These are phyloP conservation scores for Colletotrichum brevisporum DNA, from an alignment of 2,329 filamentous ascomycete species.

Conservation along the genomic window DNA sequence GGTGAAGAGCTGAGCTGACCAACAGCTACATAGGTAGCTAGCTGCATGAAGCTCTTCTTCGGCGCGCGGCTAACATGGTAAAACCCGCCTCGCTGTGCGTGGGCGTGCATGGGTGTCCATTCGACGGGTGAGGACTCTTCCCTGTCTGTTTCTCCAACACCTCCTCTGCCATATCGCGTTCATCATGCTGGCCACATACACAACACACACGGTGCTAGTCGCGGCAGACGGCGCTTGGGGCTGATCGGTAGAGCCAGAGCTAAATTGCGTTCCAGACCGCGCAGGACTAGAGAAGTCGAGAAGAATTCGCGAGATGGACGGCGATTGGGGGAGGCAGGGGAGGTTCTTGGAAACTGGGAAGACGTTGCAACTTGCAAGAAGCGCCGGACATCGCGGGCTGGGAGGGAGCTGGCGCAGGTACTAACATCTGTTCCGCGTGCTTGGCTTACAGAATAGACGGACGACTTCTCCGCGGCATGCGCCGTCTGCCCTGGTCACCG, in stretches of 20 bases:
- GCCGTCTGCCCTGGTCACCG: not conserved
- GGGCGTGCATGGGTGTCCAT: too few species aligned
- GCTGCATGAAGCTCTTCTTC: not conserved
- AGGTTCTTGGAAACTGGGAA: not conserved
- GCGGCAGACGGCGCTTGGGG: constrained; percentile 17
- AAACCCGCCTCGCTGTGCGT: not conserved
- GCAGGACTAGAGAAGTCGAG: not conserved
- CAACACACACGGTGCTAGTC: too few species aligned
- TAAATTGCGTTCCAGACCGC: constrained; percentile 24
- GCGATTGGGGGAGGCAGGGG: not conserved
- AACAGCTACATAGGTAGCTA: not conserved
- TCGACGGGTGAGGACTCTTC: not conserved
- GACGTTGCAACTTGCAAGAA: constrained; percentile 7
- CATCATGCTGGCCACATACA: not conserved
- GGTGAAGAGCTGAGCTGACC: too few species aligned
- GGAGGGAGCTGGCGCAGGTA: not conserved
- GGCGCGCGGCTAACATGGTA: constrained; percentile 10
- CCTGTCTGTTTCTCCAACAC: not conserved
- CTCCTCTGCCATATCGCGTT: not conserved
- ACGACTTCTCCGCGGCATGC: constrained; percentile 29
- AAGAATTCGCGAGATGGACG: too few species aligned
- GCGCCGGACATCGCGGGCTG: not conserved
- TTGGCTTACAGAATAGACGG: not conserved
- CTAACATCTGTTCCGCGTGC: not conserved
- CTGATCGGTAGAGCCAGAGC: constrained; percentile 16